phyloP scores from a whole-genome alignment of 345 rosid genomes.

The Trapa bicornis region DNA sequence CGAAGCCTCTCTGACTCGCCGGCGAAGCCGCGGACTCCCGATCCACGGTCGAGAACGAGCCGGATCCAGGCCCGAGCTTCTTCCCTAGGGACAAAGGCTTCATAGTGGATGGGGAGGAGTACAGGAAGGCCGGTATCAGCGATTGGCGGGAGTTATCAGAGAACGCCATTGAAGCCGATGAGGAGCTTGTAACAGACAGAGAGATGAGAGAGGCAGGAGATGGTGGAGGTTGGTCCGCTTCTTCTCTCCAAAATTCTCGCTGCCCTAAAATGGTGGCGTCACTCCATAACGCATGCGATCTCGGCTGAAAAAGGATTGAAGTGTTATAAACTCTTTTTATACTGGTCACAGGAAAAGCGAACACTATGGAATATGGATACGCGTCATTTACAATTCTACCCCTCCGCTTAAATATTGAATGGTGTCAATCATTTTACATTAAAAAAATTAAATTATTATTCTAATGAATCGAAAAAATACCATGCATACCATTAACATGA shows the following conservation, averaged over 20 bases:
- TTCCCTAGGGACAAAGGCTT: constrained; percentile 17
- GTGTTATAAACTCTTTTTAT: neutral
- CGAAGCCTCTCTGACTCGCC: constrained; percentile 12
- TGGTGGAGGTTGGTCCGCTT: neutral
- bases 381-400: neutral
- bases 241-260: constrained; percentile 1
- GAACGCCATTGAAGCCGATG: constrained; percentile 25
- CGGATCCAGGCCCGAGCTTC: neutral
- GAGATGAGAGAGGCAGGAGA: neutral
- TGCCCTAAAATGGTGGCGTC: neutral
- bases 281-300: too few relatives aligned
- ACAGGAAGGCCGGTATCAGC: constrained; percentile 66
- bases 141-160: constrained; percentile 30
- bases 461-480: too few relatives aligned
- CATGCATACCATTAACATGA: too few relatives aligned
- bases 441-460: too few relatives aligned
- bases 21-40: constrained; percentile 6
- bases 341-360: neutral
- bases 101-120: constrained; percentile 27
- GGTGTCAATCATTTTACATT: too few relatives aligned
- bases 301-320: too few relatives aligned
- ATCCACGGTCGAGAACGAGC: neutral
- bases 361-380: neutral
- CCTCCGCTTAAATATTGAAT: too few relatives aligned
- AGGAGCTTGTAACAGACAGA: neutral